Base-by-base conservation (phyloP, 805 yeast species). In the Zygosaccharomyces siamensis region DNA sequence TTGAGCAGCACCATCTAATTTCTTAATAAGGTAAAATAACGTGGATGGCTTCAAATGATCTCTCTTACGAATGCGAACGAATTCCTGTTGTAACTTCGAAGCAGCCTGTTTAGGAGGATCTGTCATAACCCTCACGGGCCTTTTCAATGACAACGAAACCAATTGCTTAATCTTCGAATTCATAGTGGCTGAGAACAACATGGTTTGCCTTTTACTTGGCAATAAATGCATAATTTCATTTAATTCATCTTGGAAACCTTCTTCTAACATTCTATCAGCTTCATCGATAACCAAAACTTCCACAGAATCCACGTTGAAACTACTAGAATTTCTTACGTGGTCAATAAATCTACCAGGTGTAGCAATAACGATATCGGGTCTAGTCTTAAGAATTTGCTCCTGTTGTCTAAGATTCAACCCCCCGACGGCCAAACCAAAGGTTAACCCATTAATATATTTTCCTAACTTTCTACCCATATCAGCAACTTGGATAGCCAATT, bases 271-370 rank as follows among this genome's bases (percentile, higher is more conserved):
- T 73, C 99, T 83, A 76, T 93, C 99, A 51, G 99, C 99, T 74
- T 93, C 99, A 73, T 93, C 99, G 58, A 93, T 77, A 27, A 93
- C 95, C 60, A 93, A 74, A 46, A 93, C 86, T 72, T 93, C 99
- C 43, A 93, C 93, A 30, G 83, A 76, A 57, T 93, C 98, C 42
- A 89, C 95, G 43, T 82, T 81, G 67, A 93, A 93, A 45, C 93
- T 84, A 6, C 97, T 89, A 5, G 98, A 90, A 72, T 93, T 93
- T 64, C 98, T 77, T 48, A 93, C 81, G 70, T 93, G 99, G 69
- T 93, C 99, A 62, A 93, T 93, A 57, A 93, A 84, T 73, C 99
- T 80, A 79, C 99, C 99, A 1, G 99, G 99, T 0, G 99, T 93
- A 20, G 99, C 98, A 66, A 93, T 82, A 18, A 93, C 98, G 46